Conservation (phyloP, 176 grass and related monocot species). For the Oryza brachyantha region DNA sequence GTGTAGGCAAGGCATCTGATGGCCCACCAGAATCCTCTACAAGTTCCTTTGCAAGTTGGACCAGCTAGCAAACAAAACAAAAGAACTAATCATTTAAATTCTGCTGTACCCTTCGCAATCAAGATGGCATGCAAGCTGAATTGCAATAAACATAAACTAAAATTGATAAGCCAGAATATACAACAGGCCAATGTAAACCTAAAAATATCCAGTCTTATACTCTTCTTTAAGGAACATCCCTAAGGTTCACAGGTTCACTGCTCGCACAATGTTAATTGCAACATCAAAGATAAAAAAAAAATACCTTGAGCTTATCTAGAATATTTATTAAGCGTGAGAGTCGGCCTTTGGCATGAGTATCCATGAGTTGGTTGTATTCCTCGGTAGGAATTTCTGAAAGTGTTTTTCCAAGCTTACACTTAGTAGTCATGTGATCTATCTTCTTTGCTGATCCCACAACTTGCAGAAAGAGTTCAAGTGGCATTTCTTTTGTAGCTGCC, state of each 20-base stretch:
- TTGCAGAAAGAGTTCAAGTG: constrained; percentile 88
- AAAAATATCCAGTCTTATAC: constrained; percentile 3
- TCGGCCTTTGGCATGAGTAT: constrained; percentile 60
- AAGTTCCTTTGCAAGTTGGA: constrained; percentile 61
- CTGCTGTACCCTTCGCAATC: not conserved
- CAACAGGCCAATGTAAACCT: not conserved
- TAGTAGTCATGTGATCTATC: constrained; percentile 73
- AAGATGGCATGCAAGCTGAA: constrained; percentile 17
- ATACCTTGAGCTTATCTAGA: constrained; percentile 85
- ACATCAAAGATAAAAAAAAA: not conserved
- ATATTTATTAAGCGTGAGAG: constrained; percentile 80
- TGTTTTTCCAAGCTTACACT: constrained; percentile 64
- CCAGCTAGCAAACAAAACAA: constrained; percentile 53
- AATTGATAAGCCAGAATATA: not conserved
- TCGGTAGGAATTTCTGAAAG: constrained; percentile 71
- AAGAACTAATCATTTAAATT: constrained; percentile 3
- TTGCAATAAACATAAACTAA: constrained; percentile 4
- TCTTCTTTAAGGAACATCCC: not conserved
- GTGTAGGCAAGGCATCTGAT: constrained; percentile 48
- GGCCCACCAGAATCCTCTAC: constrained; percentile 43
- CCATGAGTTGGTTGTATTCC: constrained; percentile 75
- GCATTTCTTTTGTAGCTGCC: constrained; percentile 80
- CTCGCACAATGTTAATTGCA: constrained; percentile 1
- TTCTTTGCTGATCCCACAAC: constrained; percentile 92
- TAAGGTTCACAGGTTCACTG: constrained; percentile 18